These are phyloP conservation scores for Nicotiana sylvestris DNA, from an alignment of 257 asterid species.

Conservation along the genomic window DNA sequence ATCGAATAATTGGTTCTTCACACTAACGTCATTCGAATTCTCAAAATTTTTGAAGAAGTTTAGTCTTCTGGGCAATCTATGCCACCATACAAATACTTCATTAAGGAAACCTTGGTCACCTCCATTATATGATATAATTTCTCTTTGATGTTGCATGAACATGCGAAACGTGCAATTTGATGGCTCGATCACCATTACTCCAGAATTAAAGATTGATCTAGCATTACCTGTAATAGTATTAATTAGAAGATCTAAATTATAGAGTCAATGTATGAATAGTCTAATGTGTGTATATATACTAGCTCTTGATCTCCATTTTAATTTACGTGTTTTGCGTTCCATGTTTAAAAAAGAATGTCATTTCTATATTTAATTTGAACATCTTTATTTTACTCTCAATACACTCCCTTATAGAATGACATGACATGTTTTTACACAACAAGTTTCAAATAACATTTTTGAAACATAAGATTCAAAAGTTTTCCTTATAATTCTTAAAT, in stretches of 20 bases:
- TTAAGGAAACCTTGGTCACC: conserved; percentile 89
- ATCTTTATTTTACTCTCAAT: too few relatives aligned
- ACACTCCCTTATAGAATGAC: not conserved
- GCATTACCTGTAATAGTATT: conserved; percentile 37
- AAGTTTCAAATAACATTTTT: too few relatives aligned
- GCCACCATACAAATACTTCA: conserved; percentile 88
- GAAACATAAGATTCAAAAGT: not conserved
- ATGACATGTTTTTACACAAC: not conserved
- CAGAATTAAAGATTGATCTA: conserved; percentile 70
- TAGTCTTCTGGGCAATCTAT: conserved; percentile 65
- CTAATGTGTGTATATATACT: not conserved
- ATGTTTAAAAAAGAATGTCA: too few relatives aligned
- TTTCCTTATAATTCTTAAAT: not conserved
- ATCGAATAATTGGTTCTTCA: conserved; percentile 65
- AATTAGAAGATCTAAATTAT: not conserved
- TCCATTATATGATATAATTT: conserved; percentile 81
- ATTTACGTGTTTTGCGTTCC: too few relatives aligned
- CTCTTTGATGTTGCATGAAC: conserved; percentile 44
- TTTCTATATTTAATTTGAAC: too few relatives aligned
- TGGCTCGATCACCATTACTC: conserved; percentile 83
- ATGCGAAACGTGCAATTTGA: conserved; percentile 68
- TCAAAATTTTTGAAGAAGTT: conserved; percentile 79
- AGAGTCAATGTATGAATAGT: not conserved
- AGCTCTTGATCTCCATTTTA: not conserved
- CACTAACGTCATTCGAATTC: conserved; percentile 29